Evolutionary conservation across 2,329 filamentous ascomycete genomes (phyloP), one percentile per base, ranked within the genome.

Genomic region (Curvularia sp.): DNA sequence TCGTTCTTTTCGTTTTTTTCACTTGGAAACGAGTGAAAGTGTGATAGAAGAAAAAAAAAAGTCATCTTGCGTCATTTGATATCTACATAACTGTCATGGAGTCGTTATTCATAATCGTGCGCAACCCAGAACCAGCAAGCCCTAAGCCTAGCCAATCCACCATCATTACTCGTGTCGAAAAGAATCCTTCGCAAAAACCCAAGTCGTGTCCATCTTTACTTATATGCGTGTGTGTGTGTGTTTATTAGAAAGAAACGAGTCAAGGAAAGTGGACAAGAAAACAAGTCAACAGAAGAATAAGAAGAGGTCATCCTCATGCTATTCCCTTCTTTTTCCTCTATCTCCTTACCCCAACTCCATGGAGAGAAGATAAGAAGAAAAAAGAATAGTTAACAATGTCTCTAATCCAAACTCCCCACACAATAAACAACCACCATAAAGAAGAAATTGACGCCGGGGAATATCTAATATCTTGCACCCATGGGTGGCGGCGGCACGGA

Each of bases 401-500:
- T 47, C 47, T 36, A 54, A 28, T 30, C 54, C 39, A 23, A 25
- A 38, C 36, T 50, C 18, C 38, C 30, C 41, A 23, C 25, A 30
- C 19, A 48, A 47, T 4, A 36, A 47, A 50, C 18, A 41, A 34
- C 19, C 23, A 46, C 13, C 34, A 30, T 28, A 23, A 32, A 28
- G 32, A 23, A 15, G 38, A 55, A 13, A 34, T 56, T 8, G 38
- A 43, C 45, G 15, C 9, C 10, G 18, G n/a, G 43, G 18, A n/a
- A 21, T 15, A 36, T 47, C 64, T 73, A 77, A 56, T 76, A 76
- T 62, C 73, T 63, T 55, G 71, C 65, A 43, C 77, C 77, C 65
- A 78, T 77, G 7, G 77, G 77, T 9, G 77, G 77, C 32, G 77
- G 77, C 38, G 77, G 77, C 30, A 78, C 68, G 36, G 56, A 46